Base-by-base conservation (phyloP, 2,329 filamentous ascomycete species). In the Diaporthe australafricana region DNA sequence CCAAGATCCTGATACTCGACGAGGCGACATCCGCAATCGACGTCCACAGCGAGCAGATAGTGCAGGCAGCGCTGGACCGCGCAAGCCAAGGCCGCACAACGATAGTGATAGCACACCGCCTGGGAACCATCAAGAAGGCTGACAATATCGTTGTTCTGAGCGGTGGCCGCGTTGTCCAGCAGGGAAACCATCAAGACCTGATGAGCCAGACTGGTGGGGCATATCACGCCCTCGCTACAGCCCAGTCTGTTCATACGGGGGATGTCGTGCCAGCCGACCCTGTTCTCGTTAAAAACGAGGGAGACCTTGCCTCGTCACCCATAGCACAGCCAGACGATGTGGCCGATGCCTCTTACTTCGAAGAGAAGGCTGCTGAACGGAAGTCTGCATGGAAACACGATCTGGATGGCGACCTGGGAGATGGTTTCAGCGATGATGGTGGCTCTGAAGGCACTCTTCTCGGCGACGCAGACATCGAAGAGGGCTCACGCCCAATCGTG, bases 351-450 rank as follows among this genome's bases (percentile, higher is more conserved):
- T 30, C 9, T 38, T 65, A 17, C 17, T 20, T 63, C 93, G 83
- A 89, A 90, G 1, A 95, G 77, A 87, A 91, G 1, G 94, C 93
- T 0, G 81, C 88, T 3, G 93, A 96, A 1, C 94, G 94, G 1
- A 93, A 96, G 76, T 88, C 88, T 20, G 94, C 94, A 1, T 92
- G 93, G 52, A 94, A 93, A 77, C 84, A 53, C 6, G 20, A 53
- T 6, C 14, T 20, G 6, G 62, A 60, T 11, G 52, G 48, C 8
- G 22, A 42, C 2, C 3, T 8, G 1, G 22, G 27, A 3, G 68
- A 63, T 16, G 67, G 60, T 32, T 52, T 40, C 4, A 62, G 25
- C 5, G 65, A 72, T 3, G 27, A 22, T 16, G 38, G 5, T 32
- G 30, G 63, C 30, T 65, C 60, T 8, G 60, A 50, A 16, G 45